Conservation (phyloP, 805 yeast species). For the Saturnispora gosingensis region DNA sequence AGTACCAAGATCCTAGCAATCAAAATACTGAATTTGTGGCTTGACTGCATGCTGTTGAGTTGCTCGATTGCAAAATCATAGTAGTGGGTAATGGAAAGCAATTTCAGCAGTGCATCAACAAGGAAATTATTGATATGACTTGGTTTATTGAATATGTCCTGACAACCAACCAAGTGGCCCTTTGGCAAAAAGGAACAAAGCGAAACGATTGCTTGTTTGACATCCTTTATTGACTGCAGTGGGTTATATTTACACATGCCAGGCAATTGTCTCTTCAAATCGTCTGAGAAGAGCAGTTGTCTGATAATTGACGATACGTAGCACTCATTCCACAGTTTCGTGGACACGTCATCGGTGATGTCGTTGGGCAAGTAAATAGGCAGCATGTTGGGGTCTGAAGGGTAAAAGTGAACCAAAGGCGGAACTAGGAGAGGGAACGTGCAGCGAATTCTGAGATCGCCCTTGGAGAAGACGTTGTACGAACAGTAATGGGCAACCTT, state of each 20-base stretch:
- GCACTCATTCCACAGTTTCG: slow-evolving; percentile 50
- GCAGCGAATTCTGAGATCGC: slow-evolving; percentile 65
- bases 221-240: slow-evolving; percentile 27
- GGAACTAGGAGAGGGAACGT: slow-evolving; percentile 41
- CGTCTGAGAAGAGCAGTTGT: slow-evolving; percentile 42
- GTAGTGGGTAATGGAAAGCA: slow-evolving; percentile 32
- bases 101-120: slow-evolving; percentile 39
- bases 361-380: slow-evolving; percentile 9
- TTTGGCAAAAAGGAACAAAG: slow-evolving; percentile 38
- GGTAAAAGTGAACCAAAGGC: slow-evolving; percentile 37
- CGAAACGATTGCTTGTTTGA: slow-evolving; percentile 29
- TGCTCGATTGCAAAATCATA: slow-evolving; percentile 31
- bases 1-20: slow-evolving; percentile 33
- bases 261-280: slow-evolving; percentile 46
- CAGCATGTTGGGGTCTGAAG: slow-evolving; percentile 31
- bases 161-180: slow-evolving; percentile 39
- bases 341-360: slow-evolving; percentile 45
- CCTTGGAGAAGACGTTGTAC: slow-evolving; percentile 62
- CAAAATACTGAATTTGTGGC: slow-evolving; percentile 27
- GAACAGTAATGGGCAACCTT: slow-evolving; percentile 48
- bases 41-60: slow-evolving; percentile 22
- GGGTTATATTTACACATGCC: slow-evolving; percentile 47
- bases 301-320: slow-evolving; percentile 51
- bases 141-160: slow-evolving; percentile 26
- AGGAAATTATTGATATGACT: slow-evolving; percentile 39